Evolutionary conservation across 2,329 filamentous ascomycete species (phyloP).

Genomic region (Metarhizium album): DNA sequence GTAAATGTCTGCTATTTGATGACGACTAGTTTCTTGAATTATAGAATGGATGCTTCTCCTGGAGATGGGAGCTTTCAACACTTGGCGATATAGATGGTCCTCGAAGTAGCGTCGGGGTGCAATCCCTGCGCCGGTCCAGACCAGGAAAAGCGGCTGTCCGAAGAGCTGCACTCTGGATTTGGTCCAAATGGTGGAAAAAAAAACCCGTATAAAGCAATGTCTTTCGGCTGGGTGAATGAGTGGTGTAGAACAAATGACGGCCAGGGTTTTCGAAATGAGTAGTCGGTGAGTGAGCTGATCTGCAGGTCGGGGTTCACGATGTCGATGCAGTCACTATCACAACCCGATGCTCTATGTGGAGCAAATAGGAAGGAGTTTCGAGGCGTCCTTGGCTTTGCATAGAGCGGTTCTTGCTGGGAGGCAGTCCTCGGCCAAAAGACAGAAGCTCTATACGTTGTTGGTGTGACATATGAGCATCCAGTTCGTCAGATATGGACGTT

Average conservation of each 20-base stretch:
- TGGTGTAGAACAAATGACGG: background rate
- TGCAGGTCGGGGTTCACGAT: conserved; percentile 1
- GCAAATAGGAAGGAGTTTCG: background rate
- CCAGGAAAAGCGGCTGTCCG: background rate
- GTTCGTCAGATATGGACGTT: background rate
- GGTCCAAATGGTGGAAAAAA: background rate
- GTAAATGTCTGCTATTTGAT: background rate
- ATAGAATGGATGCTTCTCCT: background rate
- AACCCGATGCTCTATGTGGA: conserved; percentile 4
- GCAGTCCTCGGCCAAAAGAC: background rate
- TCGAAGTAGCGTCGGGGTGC: background rate
- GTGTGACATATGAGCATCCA: background rate
- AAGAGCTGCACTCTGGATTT: background rate
- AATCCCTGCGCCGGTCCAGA: background rate
- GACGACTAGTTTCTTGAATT: background rate
- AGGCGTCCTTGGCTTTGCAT: background rate
- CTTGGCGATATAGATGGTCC: background rate
- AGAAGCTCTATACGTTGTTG: background rate
- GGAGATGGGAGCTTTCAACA: background rate
- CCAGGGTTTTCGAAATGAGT: background rate
- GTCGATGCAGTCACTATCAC: background rate
- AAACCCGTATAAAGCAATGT: background rate
- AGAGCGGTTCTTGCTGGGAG: background rate
- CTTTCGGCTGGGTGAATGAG: background rate
- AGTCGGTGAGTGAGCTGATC: background rate